Evolutionary conservation across 805 yeast genomes (phyloP).

Genomic region (Saccharomycopsis sp.): DNA sequence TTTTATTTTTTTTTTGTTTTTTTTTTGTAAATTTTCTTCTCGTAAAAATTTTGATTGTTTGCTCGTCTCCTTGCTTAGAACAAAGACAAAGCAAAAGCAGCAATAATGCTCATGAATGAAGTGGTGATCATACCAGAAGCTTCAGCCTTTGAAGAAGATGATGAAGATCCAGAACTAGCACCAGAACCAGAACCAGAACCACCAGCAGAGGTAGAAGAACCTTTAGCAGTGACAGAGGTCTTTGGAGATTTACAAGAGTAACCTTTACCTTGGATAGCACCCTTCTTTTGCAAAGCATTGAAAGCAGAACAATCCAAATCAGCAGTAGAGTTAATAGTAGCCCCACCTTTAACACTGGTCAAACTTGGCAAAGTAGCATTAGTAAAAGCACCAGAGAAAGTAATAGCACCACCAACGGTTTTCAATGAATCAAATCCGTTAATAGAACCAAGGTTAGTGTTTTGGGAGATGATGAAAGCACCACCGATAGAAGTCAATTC

Average conservation of each 20-base stretch:
- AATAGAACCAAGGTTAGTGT: conserved; percentile 59
- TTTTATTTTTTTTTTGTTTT: too few relatives aligned
- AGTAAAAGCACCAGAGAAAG: conserved; percentile 71
- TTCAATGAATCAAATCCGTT: conserved; percentile 68
- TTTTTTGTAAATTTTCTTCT: too few relatives aligned
- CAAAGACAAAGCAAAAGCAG: conserved; percentile 44
- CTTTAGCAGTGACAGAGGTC: conserved; percentile 38
- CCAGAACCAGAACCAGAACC: conserved; percentile 35
- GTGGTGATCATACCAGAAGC: conserved; percentile 34
- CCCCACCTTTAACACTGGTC: conserved; percentile 86
- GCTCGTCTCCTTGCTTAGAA: too few relatives aligned
- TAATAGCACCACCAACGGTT: conserved; percentile 84
- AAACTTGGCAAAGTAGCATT: conserved; percentile 71
- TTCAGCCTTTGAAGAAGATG: conserved; percentile 25
- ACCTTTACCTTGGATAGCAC: conserved; percentile 87
- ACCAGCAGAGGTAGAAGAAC: conserved; percentile 27
- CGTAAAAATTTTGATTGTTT: too few relatives aligned
- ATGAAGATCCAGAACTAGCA: conserved; percentile 25
- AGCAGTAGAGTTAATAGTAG: conserved; percentile 67
- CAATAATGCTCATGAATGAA: conserved; percentile 42
- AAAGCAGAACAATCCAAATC: conserved; percentile 78
- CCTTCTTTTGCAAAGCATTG: conserved; percentile 61
- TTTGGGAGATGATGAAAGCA: conserved; percentile 87
- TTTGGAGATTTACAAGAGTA: conserved; percentile 68
- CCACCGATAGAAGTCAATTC: conserved; percentile 75